Conservation (phyloP, 495 filamentous ascomycete species). For the Usnea hakonensis region DNA sequence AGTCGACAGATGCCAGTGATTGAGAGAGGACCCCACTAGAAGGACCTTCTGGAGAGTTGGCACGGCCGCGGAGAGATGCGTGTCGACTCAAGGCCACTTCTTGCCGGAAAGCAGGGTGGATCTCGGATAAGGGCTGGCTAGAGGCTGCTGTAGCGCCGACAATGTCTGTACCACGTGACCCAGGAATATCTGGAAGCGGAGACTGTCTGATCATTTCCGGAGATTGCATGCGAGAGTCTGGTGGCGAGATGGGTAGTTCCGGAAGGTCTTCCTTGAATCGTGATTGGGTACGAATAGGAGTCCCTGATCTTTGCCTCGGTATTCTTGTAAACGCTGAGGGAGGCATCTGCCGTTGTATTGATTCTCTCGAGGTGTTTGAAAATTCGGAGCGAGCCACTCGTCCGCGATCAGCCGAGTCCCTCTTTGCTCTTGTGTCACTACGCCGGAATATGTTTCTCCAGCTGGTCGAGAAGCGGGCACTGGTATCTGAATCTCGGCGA, state of each 20-base stretch:
- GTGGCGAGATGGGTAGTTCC: constrained; percentile 72
- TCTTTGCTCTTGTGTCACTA: constrained; percentile 49
- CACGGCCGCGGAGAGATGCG: constrained; percentile 20
- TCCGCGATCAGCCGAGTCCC: constrained; percentile 50
- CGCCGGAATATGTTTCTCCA: constrained; percentile 72
- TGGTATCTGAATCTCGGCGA: constrained; percentile 43
- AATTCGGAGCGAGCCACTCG: constrained; percentile 48
- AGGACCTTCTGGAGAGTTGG: constrained; percentile 19
- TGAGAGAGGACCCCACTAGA: constrained; percentile 45
- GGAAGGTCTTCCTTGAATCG: constrained; percentile 92
- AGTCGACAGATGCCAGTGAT: constrained; percentile 80
- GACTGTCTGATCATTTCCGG: constrained; percentile 39
- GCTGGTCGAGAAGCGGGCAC: constrained; percentile 35
- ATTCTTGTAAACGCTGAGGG: constrained; percentile 35
- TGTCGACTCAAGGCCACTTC: constrained; percentile 26
- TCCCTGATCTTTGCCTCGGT: constrained; percentile 37
- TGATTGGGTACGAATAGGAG: constrained; percentile 70
- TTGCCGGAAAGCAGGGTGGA: constrained; percentile 26
- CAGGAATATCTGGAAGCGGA: constrained; percentile 20
- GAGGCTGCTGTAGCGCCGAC: constrained; percentile 6
- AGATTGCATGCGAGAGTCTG: constrained; percentile 72
- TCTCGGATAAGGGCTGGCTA: constrained; percentile 18
- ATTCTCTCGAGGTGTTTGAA: constrained; percentile 83
- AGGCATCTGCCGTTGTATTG: constrained; percentile 46
- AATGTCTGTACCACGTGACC: constrained; percentile 17